Base-by-base conservation (phyloP, 345 rosid species). In the Dipteronia sinensis region DNA sequence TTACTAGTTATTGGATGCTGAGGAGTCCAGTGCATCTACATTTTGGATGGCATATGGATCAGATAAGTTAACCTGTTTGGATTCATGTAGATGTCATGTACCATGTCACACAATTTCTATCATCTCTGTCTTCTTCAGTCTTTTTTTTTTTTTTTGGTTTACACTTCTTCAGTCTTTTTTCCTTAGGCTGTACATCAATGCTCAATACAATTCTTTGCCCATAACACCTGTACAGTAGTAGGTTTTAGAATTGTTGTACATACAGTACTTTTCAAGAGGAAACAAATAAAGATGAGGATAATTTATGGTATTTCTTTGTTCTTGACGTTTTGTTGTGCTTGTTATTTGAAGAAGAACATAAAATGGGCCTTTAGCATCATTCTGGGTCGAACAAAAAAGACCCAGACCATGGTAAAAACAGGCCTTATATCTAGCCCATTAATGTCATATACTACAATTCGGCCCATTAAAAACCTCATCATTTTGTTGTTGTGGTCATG, bases 231-330 rank as follows among this genome's bases (percentile, higher is more conserved):
- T 34, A 66, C 65, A 67, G 7, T 72, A 42, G 12, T 40, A 65
- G 84, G 80, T 67, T 68, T 69, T n/a, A 61, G 47, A 63, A 65
- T 17, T 65, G 61, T 38, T 77, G 78, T 74, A 66, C 62, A 72
- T 40, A 72, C 27, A 27, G 27, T 27, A 27, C 47, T 29, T 64
- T 1, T 23, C 58, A 20, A 46, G 23, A 76, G 16, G 23, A 59
- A 67, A 31, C 20, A 56, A 56, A 56, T 56, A 23, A 42, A 55
- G 7, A 29, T 8, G 34, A 16, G 12, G 31, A 65, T 29, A 27
- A 42, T 42, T 42, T 42, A 42, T 42, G 3, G 46, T 42, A 42
- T 42, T 42, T 42, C 51, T 72, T 20, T 2, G 4, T 34, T 55
- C 2, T 12, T 1, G 46, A 6, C 5, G 68, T 31, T 31, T 31